phyloP scores from a whole-genome alignment of 768 basidiomycete species.

The Gloeostereum incarnatum region DNA sequence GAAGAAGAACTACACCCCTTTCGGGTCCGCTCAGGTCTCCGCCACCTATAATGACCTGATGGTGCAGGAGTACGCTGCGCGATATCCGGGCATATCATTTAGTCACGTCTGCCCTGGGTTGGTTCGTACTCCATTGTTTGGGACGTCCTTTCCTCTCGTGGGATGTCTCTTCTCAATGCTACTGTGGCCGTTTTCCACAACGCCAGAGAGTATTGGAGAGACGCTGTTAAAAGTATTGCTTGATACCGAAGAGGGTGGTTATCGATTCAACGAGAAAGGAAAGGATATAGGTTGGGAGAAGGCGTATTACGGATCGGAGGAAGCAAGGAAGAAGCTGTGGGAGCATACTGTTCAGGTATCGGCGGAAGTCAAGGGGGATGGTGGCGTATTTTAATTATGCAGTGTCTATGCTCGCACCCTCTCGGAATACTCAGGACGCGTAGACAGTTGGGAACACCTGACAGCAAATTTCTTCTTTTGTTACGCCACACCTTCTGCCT shows the following conservation, averaged over 20 bases:
- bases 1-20: slow-evolving; percentile 16
- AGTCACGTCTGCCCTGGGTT: slow-evolving; percentile 20
- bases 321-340: slow-evolving; percentile 26
- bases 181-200: slow-evolving; percentile 1
- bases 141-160: neutral
- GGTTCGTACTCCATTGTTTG: slow-evolving; percentile 13
- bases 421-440: too few relatives aligned
- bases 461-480: neutral
- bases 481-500: too few relatives aligned
- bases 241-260: neutral
- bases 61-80: slow-evolving; percentile 12
- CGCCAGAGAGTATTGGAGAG: slow-evolving; percentile 10
- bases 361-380: too few relatives aligned
- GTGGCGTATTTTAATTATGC: too few relatives aligned
- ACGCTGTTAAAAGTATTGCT: slow-evolving; percentile 5
- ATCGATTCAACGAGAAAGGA: slow-evolving; percentile 20
- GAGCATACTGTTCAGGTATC: slow-evolving; percentile 18
- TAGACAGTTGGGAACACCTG: neutral
- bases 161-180: neutral
- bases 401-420: too few relatives aligned
- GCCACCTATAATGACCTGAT: slow-evolving; percentile 20
- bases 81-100: slow-evolving; percentile 16
- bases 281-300: slow-evolving; percentile 20
- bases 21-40: slow-evolving; percentile 9
- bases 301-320: slow-evolving; percentile 24